Conservation (phyloP, 2,329 filamentous ascomycete species). For the Botryotinia calthae region DNA sequence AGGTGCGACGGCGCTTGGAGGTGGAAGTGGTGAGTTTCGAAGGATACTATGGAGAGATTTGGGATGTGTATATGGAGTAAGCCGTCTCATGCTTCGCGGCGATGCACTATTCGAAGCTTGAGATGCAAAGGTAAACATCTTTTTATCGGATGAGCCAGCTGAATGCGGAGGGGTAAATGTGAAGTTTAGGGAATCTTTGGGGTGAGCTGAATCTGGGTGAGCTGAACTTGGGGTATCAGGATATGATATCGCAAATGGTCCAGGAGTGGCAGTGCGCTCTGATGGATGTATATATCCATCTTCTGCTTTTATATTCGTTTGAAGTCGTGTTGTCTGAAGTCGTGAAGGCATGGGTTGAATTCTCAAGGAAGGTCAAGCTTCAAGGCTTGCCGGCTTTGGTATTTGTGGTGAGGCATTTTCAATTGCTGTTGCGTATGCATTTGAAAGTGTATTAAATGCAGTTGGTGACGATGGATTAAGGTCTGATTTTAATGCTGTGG, state of each 20-base stretch:
- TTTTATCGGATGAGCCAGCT: conserved; percentile 30
- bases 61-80: conserved; percentile 57
- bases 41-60: conserved; percentile 61
- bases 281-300: conserved; percentile 32
- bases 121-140: conserved; percentile 34
- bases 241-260: conserved; percentile 37
- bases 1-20: conserved; percentile 48
- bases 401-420: conserved; percentile 54
- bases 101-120: conserved; percentile 34
- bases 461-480: conserved; percentile 59
- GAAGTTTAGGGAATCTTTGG: conserved; percentile 28
- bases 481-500: conserved; percentile 45
- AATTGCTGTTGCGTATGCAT: conserved; percentile 62
- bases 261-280: conserved; percentile 38
- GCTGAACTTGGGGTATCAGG: conserved; percentile 38
- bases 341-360: conserved; percentile 38
- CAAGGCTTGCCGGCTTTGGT: conserved; percentile 31
- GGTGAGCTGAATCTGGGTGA: conserved; percentile 25
- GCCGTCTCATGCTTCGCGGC: conserved; percentile 41
- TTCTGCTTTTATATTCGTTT: conserved; percentile 31
- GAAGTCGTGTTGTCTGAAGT: conserved; percentile 30
- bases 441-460: conserved; percentile 64
- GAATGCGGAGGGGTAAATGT: conserved; percentile 40
- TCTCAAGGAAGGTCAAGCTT: conserved; percentile 42
- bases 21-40: conserved; percentile 62